Base-by-base conservation (phyloP, 2,329 filamentous ascomycete species). In the Colletotrichum siamense region DNA sequence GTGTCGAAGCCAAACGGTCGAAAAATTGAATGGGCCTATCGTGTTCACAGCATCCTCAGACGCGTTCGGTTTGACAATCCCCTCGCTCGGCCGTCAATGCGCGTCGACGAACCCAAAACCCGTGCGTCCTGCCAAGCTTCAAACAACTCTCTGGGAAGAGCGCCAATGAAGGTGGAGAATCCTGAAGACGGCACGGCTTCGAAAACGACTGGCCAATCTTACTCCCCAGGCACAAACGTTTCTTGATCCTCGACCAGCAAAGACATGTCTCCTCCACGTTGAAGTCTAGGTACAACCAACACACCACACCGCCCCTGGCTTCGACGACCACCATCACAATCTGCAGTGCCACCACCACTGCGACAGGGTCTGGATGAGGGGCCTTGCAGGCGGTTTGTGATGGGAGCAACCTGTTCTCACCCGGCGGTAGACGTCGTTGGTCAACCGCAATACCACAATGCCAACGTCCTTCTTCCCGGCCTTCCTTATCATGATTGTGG, bases 51-150 rank as follows among this genome's bases (percentile, higher is more conserved):
- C 12, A 62, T 64, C 59, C 62, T 77, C 75, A n/a, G 75, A 77
- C 75, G 62, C 26, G 30, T 71, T 70, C 66, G 55, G 75, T 77
- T 75, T 77, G 61, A 70, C 34, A 24, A 63, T 28, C 8, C 52
- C 75, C 66, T 75, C 55, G 57, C 66, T 65, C 66, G 62, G 28
- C 62, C 49, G 72, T 75, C 75, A 77, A 71, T 34, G 75, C 75
- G 71, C 62, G 65, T 59, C 39, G 13, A 61, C 32, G 73, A 71
- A 75, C 72, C 71, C 62, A 71, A 71, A 63, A 59, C 30, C 75
- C 55, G 66, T 71, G 72, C 66, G 66, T 67, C 24, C 39, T 61
- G 75, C 62, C 75, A 71, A 75, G 61, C 44, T 75, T 24, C 66
- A 77, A 66, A 75, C 49, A 71, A 24, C 15, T 59, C 34, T 76